Percentiles rank a stretch among this genome's conserved stretches.
Evolutionary conservation across 2,329 filamentous ascomycete species (phyloP).

Genomic region (Arachnopeziza araneosa): DNA sequence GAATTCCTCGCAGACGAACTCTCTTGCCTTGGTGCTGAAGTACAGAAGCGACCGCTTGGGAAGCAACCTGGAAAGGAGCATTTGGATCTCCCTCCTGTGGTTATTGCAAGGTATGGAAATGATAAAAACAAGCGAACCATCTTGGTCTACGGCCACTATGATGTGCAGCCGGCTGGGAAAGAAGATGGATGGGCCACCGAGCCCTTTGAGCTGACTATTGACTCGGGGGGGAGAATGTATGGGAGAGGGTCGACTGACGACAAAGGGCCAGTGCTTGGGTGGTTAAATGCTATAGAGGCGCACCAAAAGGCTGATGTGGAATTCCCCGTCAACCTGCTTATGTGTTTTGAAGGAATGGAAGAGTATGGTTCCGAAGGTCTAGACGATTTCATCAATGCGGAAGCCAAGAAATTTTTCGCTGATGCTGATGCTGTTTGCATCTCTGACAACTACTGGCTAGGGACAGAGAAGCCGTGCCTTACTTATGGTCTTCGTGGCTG

Average conservation of each 20-base stretch:
- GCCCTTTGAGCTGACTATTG: conserved; percentile 82
- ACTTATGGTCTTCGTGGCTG: conserved; percentile 95
- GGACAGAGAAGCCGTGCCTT: conserved; percentile 95
- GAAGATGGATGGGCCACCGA: conserved; percentile 95
- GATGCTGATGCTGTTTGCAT: conserved; percentile 96
- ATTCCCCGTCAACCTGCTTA: conserved; percentile 94
- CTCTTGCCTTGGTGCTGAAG: conserved; percentile 74
- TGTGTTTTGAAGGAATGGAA: conserved; percentile 99
- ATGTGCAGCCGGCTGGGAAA: conserved; percentile 91
- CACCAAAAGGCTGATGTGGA: conserved; percentile 93
- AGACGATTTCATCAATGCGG: conserved; percentile 86
- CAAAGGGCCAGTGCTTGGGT: conserved; percentile 94
- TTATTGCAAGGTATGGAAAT: conserved; percentile 86
- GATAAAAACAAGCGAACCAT: conserved; percentile 93
- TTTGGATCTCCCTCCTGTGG: conserved; percentile 85
- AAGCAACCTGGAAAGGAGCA: conserved; percentile 89
- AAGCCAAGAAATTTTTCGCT: conserved; percentile 92
- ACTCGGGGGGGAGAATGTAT: conserved; percentile 91
- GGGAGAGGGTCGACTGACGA: conserved; percentile 94
- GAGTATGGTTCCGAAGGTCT: conserved; percentile 96
- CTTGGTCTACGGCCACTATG: conserved; percentile 96
- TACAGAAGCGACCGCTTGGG: conserved; percentile 81
- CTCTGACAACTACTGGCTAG: conserved; percentile 99
- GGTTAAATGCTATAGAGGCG: conserved; percentile 96
- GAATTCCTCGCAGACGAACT: conserved; percentile 83